phyloP scores from a whole-genome alignment of 768 basidiomycete species.

The Tylopilus balloui region DNA sequence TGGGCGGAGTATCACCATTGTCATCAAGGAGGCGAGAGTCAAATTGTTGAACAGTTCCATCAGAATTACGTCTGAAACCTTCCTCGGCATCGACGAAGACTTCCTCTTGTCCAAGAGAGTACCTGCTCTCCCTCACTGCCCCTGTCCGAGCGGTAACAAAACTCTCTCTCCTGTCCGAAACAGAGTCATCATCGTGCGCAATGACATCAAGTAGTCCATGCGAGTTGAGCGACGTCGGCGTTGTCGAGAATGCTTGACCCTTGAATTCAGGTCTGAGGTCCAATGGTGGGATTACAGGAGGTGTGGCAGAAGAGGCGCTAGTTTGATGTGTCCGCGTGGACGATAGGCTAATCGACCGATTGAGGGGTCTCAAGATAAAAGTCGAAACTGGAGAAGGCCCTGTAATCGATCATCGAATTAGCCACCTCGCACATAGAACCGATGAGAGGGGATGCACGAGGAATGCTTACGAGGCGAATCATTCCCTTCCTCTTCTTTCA shows the following conservation, averaged over 20 bases:
- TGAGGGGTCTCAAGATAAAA: slow-evolving; percentile 62
- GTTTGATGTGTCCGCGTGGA: slow-evolving; percentile 59
- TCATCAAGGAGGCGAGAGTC: slow-evolving; percentile 19
- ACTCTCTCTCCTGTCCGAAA: slow-evolving; percentile 52
- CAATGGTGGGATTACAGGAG: slow-evolving; percentile 54
- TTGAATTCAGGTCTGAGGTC: slow-evolving; percentile 55
- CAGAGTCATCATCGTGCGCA: slow-evolving; percentile 37
- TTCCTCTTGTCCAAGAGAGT: slow-evolving; percentile 28
- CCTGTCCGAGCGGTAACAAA: slow-evolving; percentile 47
- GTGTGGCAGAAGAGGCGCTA: slow-evolving; percentile 34
- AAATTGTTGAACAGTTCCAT: slow-evolving; percentile 22
- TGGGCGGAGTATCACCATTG: slow-evolving; percentile 2
- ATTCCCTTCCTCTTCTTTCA: slow-evolving; percentile 27
- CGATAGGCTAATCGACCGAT: slow-evolving; percentile 59
- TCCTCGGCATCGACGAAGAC: slow-evolving; percentile 29
- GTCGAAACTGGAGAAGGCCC: slow-evolving; percentile 51
- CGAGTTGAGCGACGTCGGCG: slow-evolving; percentile 24
- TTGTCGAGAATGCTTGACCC: slow-evolving; percentile 28
- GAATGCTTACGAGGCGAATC: slow-evolving; percentile 41
- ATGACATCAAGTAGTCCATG: slow-evolving; percentile 23
- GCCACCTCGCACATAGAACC: neutral
- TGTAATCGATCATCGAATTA: slow-evolving; percentile 16
- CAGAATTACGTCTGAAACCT: slow-evolving; percentile 19
- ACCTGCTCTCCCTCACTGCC: slow-evolving; percentile 27
- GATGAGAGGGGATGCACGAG: neutral